Percentiles rank a stretch among this genome's conserved stretches.
Evolutionary conservation across 768 basidiomycete species (phyloP).

Genomic region (Lentinus tigrinus): DNA sequence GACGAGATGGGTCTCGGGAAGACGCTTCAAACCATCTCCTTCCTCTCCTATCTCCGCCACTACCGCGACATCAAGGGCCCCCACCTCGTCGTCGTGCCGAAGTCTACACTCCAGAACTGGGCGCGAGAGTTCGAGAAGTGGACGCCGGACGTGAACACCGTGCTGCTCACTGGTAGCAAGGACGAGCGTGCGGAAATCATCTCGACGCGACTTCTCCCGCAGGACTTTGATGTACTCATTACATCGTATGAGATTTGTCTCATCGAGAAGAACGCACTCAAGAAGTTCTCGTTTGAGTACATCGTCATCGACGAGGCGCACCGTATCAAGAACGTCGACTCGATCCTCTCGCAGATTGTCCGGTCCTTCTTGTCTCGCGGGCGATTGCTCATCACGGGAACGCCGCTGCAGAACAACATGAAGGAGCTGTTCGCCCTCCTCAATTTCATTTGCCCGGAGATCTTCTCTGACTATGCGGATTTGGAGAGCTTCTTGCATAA

Average conservation of each 20-base stretch:
- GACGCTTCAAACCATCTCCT: conserved; percentile 96
- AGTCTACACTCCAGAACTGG: conserved; percentile 98
- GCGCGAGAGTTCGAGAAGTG: conserved; percentile 87
- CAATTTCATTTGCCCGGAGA: conserved; percentile 97
- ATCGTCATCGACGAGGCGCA: conserved; percentile 99
- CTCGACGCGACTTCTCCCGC: conserved; percentile 71
- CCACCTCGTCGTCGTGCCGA: conserved; percentile 97
- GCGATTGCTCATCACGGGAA: conserved; percentile 92
- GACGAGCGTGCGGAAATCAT: conserved; percentile 88
- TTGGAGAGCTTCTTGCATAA: conserved; percentile 93
- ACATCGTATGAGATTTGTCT: conserved; percentile 97
- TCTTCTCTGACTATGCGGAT: conserved; percentile 88
- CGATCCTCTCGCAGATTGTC: conserved; percentile 92
- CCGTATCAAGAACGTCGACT: conserved; percentile 98
- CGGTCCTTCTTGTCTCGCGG: conserved; percentile 87
- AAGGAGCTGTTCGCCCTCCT: conserved; percentile 91
- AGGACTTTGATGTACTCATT: conserved; percentile 91
- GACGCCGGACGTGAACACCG: conserved; percentile 84
- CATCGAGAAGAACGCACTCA: conserved; percentile 88
- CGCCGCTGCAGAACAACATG: conserved; percentile 94
- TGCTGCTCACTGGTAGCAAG: conserved; percentile 81
- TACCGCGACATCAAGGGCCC: conserved; percentile 74
- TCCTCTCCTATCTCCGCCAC: conserved; percentile 92
- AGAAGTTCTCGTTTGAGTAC: conserved; percentile 96
- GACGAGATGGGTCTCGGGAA: conserved; percentile 99